Evolutionary conservation across 2,329 filamentous ascomycete genomes (phyloP).

Genomic region (Ophiocordyceps camponoti-saundersi): DNA sequence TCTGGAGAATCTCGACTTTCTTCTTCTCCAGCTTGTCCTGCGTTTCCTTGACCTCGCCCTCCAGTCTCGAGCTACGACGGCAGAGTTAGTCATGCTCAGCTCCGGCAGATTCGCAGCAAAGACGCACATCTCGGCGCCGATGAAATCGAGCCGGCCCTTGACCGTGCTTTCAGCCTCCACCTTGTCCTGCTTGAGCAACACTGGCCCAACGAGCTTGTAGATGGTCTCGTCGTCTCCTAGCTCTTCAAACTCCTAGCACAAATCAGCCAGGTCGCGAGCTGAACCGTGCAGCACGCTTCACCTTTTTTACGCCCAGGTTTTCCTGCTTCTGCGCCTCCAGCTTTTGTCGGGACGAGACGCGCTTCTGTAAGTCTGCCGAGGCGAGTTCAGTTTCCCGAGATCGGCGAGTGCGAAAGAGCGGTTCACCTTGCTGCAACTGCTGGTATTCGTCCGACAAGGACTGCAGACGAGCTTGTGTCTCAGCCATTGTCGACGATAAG

Average conservation of each 20-base stretch:
- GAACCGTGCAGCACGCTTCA: slow-evolving; percentile 12
- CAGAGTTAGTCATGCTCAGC: slow-evolving; percentile 3
- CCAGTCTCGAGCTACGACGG: slow-evolving; percentile 19
- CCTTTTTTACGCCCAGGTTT: slow-evolving; percentile 74
- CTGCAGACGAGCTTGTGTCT: slow-evolving; percentile 64
- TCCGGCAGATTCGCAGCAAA: neutral
- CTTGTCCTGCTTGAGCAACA: slow-evolving; percentile 88
- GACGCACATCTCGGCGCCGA: slow-evolving; percentile 79
- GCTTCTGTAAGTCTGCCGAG: slow-evolving; percentile 54
- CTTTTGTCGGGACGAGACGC: slow-evolving; percentile 69
- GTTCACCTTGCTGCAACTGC: slow-evolving; percentile 62
- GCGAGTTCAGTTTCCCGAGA: neutral
- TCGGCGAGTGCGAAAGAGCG: neutral
- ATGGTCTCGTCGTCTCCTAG: slow-evolving; percentile 73
- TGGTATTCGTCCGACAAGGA: slow-evolving; percentile 75
- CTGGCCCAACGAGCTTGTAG: slow-evolving; percentile 89
- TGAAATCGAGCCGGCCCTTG: slow-evolving; percentile 79
- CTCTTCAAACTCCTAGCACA: slow-evolving; percentile 56
- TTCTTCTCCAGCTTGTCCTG: slow-evolving; percentile 41
- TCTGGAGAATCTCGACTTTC: slow-evolving; percentile 41
- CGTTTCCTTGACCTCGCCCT: slow-evolving; percentile 35
- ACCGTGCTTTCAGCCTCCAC: slow-evolving; percentile 81
- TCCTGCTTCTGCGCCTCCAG: slow-evolving; percentile 90
- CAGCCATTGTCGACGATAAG: slow-evolving; percentile 40
- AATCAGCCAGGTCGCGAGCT: neutral